Base-by-base conservation (phyloP, 805 yeast genomes). In the Maudiozyma bulderi region DNA sequence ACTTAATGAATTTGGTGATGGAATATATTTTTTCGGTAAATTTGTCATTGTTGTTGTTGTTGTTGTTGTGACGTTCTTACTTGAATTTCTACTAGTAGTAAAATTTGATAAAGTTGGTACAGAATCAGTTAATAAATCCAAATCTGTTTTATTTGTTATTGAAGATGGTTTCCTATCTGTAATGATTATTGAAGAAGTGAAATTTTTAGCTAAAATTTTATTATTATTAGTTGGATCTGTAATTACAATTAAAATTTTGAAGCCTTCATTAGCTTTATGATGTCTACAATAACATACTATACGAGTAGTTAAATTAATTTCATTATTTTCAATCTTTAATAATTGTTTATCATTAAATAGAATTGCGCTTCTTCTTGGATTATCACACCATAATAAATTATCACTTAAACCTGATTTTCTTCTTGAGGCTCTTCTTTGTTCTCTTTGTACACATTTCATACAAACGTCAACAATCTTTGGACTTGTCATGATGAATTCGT, bases 241-340 rank as follows among this genome's bases (percentile, higher is more conserved):
- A 45, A 91, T 61, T 3, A 84, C 78, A 53, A 86, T 79, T 43
- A 86, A 67, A 39, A 86, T 70, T 59, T 79, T 80, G 71, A 90
- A 91, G 1, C 99, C 99, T 40, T 76, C 76, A n/a, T 82, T 72
- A 53, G 90, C 96, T 55, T 81, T 80, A 67, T 93, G 99, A 67
- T 93, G 99, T 55, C 98, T 80, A 69, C 98, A 93, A 65, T 93
- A 91, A 67, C 99, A 91, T 8, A 91, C 91, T 40, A 93, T 80
- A 66, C 99, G 78, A 28, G 96, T 71, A 20, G 79, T 77, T 5
- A 81, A 62, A 45, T 75, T 80, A 15, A 78, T 58, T 37, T 58
- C 60, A 43, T 70, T 71, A 11, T 45, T 30, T 20, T 42, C 30
- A 2, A 60, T 54, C 47, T 87, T 78, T 40, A 88, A 76, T 28